Conservation (phyloP, 192 early-diverging fungal genomes). For the Coemansia sp. region DNA sequence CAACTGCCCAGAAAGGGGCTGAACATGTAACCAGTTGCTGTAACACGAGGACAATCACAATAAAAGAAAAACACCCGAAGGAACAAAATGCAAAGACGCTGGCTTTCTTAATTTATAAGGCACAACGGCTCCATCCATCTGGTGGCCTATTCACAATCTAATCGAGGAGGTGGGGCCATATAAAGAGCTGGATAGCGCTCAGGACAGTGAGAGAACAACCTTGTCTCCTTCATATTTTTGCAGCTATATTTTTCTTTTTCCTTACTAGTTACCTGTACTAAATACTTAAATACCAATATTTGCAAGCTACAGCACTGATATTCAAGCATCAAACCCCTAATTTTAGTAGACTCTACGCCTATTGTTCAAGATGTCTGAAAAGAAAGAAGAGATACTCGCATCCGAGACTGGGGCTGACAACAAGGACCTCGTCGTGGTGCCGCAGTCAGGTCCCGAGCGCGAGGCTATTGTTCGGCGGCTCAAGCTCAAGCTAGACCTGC, state of each 20-base stretch:
- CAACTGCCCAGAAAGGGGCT: neutral
- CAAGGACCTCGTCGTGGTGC: conserved; percentile 17
- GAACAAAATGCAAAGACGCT: neutral
- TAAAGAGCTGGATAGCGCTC: neutral
- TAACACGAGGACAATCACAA: neutral
- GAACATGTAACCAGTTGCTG: neutral
- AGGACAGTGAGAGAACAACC: neutral
- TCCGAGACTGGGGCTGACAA: neutral
- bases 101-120: no score
- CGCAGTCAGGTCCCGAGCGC: conserved; percentile 42
- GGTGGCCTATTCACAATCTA: neutral
- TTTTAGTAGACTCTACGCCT: neutral
- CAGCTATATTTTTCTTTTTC: neutral
- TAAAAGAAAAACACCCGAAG: neutral
- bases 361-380: neutral
- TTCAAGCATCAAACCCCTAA: neutral
- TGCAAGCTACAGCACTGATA: neutral
- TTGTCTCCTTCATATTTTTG: neutral
- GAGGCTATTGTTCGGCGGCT: conserved; percentile 49
- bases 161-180: neutral
- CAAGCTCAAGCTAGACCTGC: conserved; percentile 58
- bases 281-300: no score
- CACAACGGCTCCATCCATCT: no score
- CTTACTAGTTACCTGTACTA: no score
- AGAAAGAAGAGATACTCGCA: neutral